These are phyloP conservation scores for Aspergillus sergii DNA, from an alignment of 2,329 filamentous ascomycete species.

Conservation along the genomic window DNA sequence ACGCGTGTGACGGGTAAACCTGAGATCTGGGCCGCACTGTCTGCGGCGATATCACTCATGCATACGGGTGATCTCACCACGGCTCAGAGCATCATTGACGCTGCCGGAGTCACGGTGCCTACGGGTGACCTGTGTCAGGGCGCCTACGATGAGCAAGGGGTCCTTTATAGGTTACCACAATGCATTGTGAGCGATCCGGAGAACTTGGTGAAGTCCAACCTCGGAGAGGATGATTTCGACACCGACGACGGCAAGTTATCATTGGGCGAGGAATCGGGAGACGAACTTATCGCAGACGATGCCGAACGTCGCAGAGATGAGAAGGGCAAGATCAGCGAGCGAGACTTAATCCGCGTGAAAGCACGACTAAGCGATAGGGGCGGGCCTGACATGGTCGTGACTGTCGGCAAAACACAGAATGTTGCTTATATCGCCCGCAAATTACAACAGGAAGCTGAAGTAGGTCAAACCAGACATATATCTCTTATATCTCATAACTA, in stretches of 20 bases:
- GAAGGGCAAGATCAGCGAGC: slow-evolving; percentile 62
- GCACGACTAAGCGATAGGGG: slow-evolving; percentile 68
- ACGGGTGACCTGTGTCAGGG: slow-evolving; percentile 73
- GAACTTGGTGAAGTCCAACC: slow-evolving; percentile 49
- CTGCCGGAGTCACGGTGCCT: slow-evolving; percentile 73
- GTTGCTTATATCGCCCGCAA: slow-evolving; percentile 65
- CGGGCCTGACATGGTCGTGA: slow-evolving; percentile 64
- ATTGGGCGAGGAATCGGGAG: slow-evolving; percentile 43
- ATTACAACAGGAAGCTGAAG: slow-evolving; percentile 65
- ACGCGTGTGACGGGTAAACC: slow-evolving; percentile 76
- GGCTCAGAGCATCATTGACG: slow-evolving; percentile 79
- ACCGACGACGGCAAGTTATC: slow-evolving; percentile 38
- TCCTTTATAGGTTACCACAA: slow-evolving; percentile 69
- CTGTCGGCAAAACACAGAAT: slow-evolving; percentile 62
- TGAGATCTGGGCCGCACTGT: slow-evolving; percentile 80
- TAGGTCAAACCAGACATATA: slow-evolving; percentile 46
- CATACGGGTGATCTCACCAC: slow-evolving; percentile 65
- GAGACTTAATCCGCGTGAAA: slow-evolving; percentile 59
- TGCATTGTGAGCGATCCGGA: slow-evolving; percentile 69
- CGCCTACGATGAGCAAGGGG: slow-evolving; percentile 71
- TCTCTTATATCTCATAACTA: slow-evolving; percentile 7
- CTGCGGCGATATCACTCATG: slow-evolving; percentile 67
- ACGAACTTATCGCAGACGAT: slow-evolving; percentile 41
- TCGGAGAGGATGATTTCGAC: slow-evolving; percentile 29
- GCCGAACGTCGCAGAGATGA: slow-evolving; percentile 53